phyloP scores from a whole-genome alignment of 805 yeast species.

The Kuraishia borneana region DNA sequence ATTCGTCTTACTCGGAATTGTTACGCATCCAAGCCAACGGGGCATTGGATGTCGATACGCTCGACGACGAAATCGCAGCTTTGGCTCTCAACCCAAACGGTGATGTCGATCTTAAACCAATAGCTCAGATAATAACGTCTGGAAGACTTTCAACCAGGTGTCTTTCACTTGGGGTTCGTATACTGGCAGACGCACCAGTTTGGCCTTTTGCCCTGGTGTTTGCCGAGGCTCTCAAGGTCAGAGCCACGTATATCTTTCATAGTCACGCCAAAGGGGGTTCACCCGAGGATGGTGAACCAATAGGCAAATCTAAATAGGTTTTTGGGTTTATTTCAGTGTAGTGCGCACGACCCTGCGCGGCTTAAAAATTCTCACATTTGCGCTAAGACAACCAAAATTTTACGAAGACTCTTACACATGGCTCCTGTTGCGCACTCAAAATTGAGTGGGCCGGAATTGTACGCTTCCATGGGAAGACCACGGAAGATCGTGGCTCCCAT shows the following conservation, averaged over 20 bases:
- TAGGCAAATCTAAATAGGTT: too few species aligned
- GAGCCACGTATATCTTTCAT: slow-evolving; percentile 33
- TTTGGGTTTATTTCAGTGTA: too few species aligned
- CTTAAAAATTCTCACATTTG: too few species aligned
- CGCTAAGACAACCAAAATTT: too few species aligned
- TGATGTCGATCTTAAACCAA: slow-evolving; percentile 26
- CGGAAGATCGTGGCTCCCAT: slow-evolving; percentile 90
- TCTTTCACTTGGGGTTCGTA: slow-evolving; percentile 60
- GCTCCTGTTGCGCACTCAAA: slow-evolving; percentile 9
- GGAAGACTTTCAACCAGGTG: slow-evolving; percentile 45
- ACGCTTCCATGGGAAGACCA: slow-evolving; percentile 61
- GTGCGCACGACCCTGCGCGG: too few species aligned
- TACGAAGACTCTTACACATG: too few species aligned
- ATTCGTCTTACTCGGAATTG: slow-evolving; percentile 45
- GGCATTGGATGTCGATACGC: slow-evolving; percentile 37
- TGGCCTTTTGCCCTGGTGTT: slow-evolving; percentile 77
- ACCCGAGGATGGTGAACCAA: too few species aligned
- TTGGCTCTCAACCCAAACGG: slow-evolving; percentile 31
- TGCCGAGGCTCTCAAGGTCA: slow-evolving; percentile 67
- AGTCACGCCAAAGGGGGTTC: neutral
- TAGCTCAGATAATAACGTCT: slow-evolving; percentile 32
- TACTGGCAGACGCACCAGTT: slow-evolving; percentile 75
- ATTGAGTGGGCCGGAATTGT: slow-evolving; percentile 57
- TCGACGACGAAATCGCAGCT: slow-evolving; percentile 39
- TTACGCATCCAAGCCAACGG: slow-evolving; percentile 49